Conservation (phyloP, 2,329 filamentous ascomycete genomes). For the Thyridium curvatum region DNA sequence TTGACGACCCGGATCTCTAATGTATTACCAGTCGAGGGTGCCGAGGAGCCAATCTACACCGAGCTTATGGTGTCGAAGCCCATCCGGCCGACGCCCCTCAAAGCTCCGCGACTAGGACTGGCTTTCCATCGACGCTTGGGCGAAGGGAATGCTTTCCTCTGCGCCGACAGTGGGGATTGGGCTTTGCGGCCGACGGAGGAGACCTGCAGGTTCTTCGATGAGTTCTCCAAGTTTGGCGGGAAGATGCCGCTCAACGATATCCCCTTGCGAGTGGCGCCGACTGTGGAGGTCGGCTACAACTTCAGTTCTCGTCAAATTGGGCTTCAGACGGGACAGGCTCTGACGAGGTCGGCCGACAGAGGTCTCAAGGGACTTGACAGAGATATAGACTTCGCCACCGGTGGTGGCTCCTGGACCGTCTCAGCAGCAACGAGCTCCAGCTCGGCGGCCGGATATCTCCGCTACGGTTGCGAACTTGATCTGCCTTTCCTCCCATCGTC, state of each 20-base stretch:
- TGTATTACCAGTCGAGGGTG: conserved; percentile 17
- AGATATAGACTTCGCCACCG: conserved; percentile 16
- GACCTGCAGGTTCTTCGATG: conserved; percentile 21
- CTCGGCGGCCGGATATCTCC: conserved; percentile 25
- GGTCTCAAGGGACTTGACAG: conserved; percentile 31
- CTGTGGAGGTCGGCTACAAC: conserved; percentile 35
- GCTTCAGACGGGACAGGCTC: conserved; percentile 18
- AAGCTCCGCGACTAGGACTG: conserved; percentile 19
- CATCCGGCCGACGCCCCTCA: conserved; percentile 5
- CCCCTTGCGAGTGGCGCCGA: conserved; percentile 21
- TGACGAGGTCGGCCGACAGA: conserved; percentile 22
- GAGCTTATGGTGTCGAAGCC: conserved; percentile 24
- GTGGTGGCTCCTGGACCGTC: conserved; percentile 30
- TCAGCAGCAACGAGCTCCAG: conserved; percentile 24
- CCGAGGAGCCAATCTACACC: conserved; percentile 23
- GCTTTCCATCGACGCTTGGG: conserved; percentile 25
- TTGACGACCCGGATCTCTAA: conserved; percentile 29
- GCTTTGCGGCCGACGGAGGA: conserved; percentile 16
- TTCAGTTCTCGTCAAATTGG: conserved; percentile 21
- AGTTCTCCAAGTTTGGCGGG: conserved; percentile 22
- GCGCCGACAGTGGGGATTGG: conserved; percentile 37
- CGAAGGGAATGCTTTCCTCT: conserved; percentile 27
- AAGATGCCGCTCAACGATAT: not conserved
- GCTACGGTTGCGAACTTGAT: conserved; percentile 27
- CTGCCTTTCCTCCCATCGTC: conserved; percentile 15